Evolutionary conservation across 2,329 filamentous ascomycete species (phyloP).

Genomic region (Cladosporium sp.): DNA sequence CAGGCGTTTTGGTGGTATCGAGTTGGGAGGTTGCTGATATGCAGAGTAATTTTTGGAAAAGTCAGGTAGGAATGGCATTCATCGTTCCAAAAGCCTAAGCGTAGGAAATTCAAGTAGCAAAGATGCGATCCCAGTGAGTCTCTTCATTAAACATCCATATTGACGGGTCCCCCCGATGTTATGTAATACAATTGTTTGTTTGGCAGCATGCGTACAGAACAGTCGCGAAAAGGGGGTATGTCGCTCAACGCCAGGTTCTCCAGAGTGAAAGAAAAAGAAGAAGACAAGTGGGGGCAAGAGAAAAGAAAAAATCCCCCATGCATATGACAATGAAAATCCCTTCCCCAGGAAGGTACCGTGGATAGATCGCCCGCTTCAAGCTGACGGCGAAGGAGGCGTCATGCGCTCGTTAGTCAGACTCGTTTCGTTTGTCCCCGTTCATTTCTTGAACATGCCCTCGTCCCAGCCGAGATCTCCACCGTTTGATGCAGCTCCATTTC

Average conservation of each 20-base stretch:
- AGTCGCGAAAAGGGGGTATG: constrained; percentile 3
- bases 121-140: too few relatives aligned
- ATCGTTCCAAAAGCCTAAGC: too few relatives aligned
- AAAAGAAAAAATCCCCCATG: background rate
- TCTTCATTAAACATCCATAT: too few relatives aligned
- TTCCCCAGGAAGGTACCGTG: constrained; percentile 9
- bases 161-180: background rate
- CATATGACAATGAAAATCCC: background rate
- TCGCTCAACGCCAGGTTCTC: constrained; percentile 7
- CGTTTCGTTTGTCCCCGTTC: too few relatives aligned
- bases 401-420: too few relatives aligned
- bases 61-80: too few relatives aligned
- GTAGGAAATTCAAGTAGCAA: too few relatives aligned
- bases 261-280: background rate
- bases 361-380: background rate
- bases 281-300: too few relatives aligned
- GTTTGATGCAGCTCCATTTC: constrained; percentile 22
- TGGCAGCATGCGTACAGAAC: background rate
- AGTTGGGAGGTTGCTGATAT: too few relatives aligned
- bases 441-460: constrained; percentile 26
- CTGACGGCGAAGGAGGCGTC: too few relatives aligned
- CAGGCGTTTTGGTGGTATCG: too few relatives aligned
- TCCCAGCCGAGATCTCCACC: constrained; percentile 30
- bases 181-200: background rate
- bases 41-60: too few relatives aligned